A percentile compares a stretch with the other conserved stretches of the same genome.
phyloP scores from a whole-genome alignment of 495 filamentous ascomycete species.

The Coniosporium apollinis region DNA sequence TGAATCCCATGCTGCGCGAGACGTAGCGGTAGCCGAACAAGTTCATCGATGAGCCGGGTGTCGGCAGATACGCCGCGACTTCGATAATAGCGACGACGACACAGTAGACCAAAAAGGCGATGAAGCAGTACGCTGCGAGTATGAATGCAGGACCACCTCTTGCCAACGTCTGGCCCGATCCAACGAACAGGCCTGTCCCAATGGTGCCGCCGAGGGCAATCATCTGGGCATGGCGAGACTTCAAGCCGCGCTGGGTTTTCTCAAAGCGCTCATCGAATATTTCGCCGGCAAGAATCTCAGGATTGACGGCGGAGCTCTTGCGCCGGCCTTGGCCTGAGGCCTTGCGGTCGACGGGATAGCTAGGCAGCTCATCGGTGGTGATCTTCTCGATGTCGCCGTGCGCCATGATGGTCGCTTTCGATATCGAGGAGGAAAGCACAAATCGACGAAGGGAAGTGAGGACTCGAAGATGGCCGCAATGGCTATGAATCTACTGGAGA shows the following conservation, averaged over 20 bases:
- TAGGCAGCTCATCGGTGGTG: too few relatives aligned
- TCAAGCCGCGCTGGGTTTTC: conserved; percentile 14
- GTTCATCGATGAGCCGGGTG: conserved; percentile 23
- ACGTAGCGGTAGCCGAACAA: conserved; percentile 32
- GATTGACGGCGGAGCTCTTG: conserved; percentile 10
- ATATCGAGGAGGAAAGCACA: too few relatives aligned
- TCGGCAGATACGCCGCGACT: conserved; percentile 25
- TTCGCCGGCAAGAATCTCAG: conserved; percentile 11
- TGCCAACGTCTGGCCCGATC: conserved; percentile 40
- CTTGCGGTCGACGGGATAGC: too few relatives aligned
- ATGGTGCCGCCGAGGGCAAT: conserved; percentile 35
- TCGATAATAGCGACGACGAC: conserved; percentile 21
- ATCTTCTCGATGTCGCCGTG: too few relatives aligned
- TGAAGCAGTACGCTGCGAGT: conserved; percentile 27
- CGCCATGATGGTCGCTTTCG: too few relatives aligned
- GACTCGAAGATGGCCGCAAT: too few relatives aligned
- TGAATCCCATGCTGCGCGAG: conserved; percentile 31
- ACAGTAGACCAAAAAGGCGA: conserved; percentile 19
- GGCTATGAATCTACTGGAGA: too few relatives aligned
- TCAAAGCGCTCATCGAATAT: conserved; percentile 16
- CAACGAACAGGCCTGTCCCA: conserved; percentile 48
- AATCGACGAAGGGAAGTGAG: too few relatives aligned
- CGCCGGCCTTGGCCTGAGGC: too few relatives aligned
- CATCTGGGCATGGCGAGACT: conserved; percentile 18
- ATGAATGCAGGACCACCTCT: conserved; percentile 46